phyloP scores from a whole-genome alignment of 202 grass and related monocot species.

The Bolboschoenoplectus hybrid region DNA sequence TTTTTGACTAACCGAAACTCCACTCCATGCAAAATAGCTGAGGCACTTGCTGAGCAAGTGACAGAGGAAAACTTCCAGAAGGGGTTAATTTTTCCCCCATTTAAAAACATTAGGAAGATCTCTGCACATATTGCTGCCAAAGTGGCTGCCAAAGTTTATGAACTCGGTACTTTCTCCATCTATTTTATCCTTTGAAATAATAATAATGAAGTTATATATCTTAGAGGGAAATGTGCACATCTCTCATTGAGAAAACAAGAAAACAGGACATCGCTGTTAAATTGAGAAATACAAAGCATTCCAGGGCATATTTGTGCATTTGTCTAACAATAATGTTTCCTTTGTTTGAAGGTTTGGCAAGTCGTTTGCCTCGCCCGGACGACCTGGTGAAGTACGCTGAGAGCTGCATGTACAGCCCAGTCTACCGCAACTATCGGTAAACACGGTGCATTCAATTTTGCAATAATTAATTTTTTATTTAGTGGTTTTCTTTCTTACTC shows the following conservation, averaged over 20 bases:
- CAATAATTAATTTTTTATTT: slow-evolving; percentile 47
- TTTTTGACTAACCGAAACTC: not conserved
- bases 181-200: not conserved
- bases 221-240: not conserved
- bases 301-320: not conserved
- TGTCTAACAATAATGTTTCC: slow-evolving; percentile 22
- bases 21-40: slow-evolving; percentile 57
- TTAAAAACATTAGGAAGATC: slow-evolving; percentile 86
- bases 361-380: slow-evolving; percentile 62
- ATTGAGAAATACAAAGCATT: slow-evolving; percentile 19
- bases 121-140: slow-evolving; percentile 81
- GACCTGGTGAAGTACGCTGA: slow-evolving; percentile 84
- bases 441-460: slow-evolving; percentile 51
- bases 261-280: not conserved
- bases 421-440: slow-evolving; percentile 87
- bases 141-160: slow-evolving; percentile 91
- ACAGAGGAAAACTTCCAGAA: slow-evolving; percentile 68
- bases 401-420: slow-evolving; percentile 92
- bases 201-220: not conserved
- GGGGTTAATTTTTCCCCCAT: slow-evolving; percentile 85
- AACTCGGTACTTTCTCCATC: slow-evolving; percentile 62
- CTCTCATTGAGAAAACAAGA: not conserved
- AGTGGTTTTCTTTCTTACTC: not conserved
- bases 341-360: slow-evolving; percentile 74
- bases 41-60: slow-evolving; percentile 75